Base-by-base conservation (phyloP, 331 rosid genomes). In the Rosa hybrid region DNA sequence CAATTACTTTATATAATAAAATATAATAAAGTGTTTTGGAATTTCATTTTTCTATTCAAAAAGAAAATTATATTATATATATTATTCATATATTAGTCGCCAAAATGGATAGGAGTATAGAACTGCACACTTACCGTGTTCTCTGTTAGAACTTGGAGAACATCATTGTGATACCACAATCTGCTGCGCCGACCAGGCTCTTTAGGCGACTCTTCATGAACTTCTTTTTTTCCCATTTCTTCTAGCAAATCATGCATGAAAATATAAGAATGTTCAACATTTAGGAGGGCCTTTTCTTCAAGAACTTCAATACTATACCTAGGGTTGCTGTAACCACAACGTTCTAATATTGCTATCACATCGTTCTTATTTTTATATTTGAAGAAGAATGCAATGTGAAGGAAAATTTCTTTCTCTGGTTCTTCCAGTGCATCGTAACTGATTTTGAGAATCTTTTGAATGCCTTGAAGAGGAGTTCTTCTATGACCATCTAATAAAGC, bases 381-480 rank as follows among this genome's bases (percentile, higher is more conserved):
- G 34, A 30, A 30, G 34, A 30, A 30, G 3, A 2, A 30, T 1
- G 34, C 34, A 30, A 30, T 30, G 34, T 30, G 3, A 30, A 30
- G 34, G 34, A 30, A 30, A 30, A 30, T 2, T 30, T 30, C 34
- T 30, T 30, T 30, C 34, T 1, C 34, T 30, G 3, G 2, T 30
- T 30, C 3, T 30, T 30, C 34, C 34, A 30, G 34, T 30, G 3
- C 34, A 30, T 30, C 34, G 3, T 30, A 30, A 30, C 34, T 30
- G 34, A 30, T 2, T 30, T 30, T 30, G 34, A 30, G 34, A 30
- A 30, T 30, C 3, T 2, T 2, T 30, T 2, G 8, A 25, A 62
- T 5, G 34, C 34, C 0, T 8, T 4, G 0, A 0, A 3, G 13
- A 21, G 0, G 67, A 9, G 0, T 0, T 59, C 1, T 59, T 23